Conservation (phyloP, 2,329 filamentous ascomycete genomes). For the Botrytis galanthina region DNA sequence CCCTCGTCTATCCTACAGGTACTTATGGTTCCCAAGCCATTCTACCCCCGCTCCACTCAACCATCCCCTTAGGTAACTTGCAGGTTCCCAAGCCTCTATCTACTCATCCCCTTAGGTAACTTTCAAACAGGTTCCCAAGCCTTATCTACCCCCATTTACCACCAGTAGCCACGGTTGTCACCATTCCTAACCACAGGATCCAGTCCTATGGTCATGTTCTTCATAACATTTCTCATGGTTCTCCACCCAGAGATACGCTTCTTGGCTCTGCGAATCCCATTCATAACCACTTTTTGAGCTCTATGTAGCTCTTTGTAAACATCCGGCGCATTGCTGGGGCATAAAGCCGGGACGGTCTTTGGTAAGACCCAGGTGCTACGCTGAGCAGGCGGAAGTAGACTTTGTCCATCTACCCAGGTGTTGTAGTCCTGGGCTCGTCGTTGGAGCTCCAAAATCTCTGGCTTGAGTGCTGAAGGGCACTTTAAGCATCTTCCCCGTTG, state of each 20-base stretch:
- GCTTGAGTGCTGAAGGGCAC: background rate
- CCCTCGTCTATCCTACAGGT: background rate
- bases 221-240: fast-evolving
- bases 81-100: slow-evolving; percentile 8
- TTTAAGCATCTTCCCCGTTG: background rate
- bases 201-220: background rate
- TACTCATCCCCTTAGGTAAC: background rate
- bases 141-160: background rate
- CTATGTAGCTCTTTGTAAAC: background rate
- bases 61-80: background rate
- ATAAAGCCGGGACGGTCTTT: background rate
- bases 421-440: background rate
- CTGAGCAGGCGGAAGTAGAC: background rate
- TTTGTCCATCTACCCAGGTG: background rate
- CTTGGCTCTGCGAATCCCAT: background rate
- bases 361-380: background rate
- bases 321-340: background rate
- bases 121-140: slow-evolving; percentile 4
- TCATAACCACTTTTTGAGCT: background rate
- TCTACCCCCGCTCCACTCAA: background rate
- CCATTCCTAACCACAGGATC: background rate
- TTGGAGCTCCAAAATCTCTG: background rate
- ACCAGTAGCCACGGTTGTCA: background rate
- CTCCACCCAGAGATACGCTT: background rate
- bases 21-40: slow-evolving; percentile 1